Percentiles rank a stretch among this genome's conserved stretches.
These are phyloP conservation scores for Calycina marina DNA, from an alignment of 2,329 filamentous ascomycete species.

Conservation along the genomic window DNA sequence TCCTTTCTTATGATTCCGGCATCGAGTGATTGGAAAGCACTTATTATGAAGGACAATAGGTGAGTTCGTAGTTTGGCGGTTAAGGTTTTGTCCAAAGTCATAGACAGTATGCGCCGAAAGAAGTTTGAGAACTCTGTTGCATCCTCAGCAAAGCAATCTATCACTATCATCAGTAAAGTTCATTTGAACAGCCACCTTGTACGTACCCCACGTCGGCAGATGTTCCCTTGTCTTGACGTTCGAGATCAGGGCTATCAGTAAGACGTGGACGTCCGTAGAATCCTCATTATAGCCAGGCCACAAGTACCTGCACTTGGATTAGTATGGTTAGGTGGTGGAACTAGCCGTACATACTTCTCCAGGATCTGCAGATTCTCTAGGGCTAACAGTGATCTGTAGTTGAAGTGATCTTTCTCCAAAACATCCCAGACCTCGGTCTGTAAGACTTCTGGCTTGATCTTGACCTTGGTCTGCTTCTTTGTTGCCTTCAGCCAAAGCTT, in stretches of 20 bases:
- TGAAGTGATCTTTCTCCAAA: slow-evolving; percentile 68
- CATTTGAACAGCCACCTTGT: background rate
- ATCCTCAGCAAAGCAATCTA: slow-evolving; percentile 61
- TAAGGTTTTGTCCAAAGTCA: slow-evolving; percentile 61
- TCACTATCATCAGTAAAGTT: slow-evolving; percentile 6
- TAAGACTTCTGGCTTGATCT: slow-evolving; percentile 65
- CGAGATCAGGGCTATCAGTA: slow-evolving; percentile 71
- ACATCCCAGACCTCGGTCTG: slow-evolving; percentile 83
- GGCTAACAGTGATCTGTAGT: slow-evolving; percentile 60
- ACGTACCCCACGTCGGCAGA: slow-evolving; percentile 70
- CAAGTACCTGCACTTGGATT: slow-evolving; percentile 50
- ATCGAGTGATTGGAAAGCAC: slow-evolving; percentile 88
- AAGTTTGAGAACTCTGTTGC: slow-evolving; percentile 74
- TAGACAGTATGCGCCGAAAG: slow-evolving; percentile 78
- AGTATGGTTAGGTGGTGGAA: background rate
- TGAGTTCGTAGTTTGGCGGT: slow-evolving; percentile 57
- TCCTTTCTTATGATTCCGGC: slow-evolving; percentile 82
- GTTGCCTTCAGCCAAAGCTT: slow-evolving; percentile 67
- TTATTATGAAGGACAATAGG: slow-evolving; percentile 78
- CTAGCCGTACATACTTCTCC: slow-evolving; percentile 46
- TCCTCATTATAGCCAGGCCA: slow-evolving; percentile 89
- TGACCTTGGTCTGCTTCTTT: slow-evolving; percentile 46
- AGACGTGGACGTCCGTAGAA: slow-evolving; percentile 79
- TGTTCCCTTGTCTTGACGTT: slow-evolving; percentile 83
- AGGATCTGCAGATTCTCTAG: slow-evolving; percentile 84